phyloP scores from a whole-genome alignment of 2,329 filamentous ascomycete genomes.

The Aspergillus piperis region DNA sequence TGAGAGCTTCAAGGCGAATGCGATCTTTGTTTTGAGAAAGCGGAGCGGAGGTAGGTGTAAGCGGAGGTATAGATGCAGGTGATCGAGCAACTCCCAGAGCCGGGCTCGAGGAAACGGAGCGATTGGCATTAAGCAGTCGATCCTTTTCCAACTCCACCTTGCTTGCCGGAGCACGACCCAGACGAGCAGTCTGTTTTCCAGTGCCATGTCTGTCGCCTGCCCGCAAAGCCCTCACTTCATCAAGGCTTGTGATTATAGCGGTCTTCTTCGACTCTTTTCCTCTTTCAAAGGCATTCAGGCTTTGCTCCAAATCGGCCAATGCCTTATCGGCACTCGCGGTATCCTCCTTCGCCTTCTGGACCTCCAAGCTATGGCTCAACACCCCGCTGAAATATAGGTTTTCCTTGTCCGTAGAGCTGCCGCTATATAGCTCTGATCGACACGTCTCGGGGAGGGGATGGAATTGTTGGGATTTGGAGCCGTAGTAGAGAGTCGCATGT shows the following conservation, averaged over 20 bases:
- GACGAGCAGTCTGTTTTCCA: slow-evolving; percentile 30
- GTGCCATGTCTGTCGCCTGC: slow-evolving; percentile 36
- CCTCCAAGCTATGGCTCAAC: slow-evolving; percentile 59
- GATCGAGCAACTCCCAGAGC: slow-evolving; percentile 40
- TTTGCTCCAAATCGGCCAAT: slow-evolving; percentile 60
- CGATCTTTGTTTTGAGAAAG: slow-evolving; percentile 39
- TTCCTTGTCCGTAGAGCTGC: slow-evolving; percentile 44
- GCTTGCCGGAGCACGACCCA: slow-evolving; percentile 36
- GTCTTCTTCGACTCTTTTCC: slow-evolving; percentile 63
- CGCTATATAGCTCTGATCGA: slow-evolving; percentile 60
- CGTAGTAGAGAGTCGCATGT: slow-evolving; percentile 58
- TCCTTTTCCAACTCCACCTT: slow-evolving; percentile 46
- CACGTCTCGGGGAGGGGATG: slow-evolving; percentile 55
- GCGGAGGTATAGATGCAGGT: slow-evolving; percentile 36
- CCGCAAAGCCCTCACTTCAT: slow-evolving; percentile 40
- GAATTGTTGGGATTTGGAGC: slow-evolving; percentile 58
- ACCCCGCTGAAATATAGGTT: slow-evolving; percentile 58
- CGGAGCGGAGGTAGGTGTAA: slow-evolving; percentile 48
- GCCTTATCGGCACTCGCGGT: slow-evolving; percentile 61
- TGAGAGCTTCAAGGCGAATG: slow-evolving; percentile 46
- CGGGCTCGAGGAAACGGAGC: slow-evolving; percentile 46
- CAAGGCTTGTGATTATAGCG: slow-evolving; percentile 39
- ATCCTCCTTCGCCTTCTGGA: slow-evolving; percentile 56
- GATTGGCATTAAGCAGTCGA: slow-evolving; percentile 40
- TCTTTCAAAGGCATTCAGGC: slow-evolving; percentile 59